phyloP scores from a whole-genome alignment of 345 rosid species.

The Passiflora organensis region DNA sequence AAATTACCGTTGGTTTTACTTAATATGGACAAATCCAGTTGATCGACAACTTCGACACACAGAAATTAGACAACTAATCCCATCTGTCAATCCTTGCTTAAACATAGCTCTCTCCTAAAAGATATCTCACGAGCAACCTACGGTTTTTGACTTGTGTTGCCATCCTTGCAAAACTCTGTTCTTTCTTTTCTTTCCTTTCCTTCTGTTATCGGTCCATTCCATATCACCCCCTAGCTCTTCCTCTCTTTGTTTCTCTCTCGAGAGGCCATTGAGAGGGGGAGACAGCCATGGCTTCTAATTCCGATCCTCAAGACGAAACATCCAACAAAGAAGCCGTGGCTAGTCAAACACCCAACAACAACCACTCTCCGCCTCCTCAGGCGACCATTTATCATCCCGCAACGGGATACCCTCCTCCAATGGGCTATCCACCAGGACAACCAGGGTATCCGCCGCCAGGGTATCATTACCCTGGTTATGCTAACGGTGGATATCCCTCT shows the following conservation, averaged over 20 bases:
- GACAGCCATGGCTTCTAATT: conserved; percentile 22
- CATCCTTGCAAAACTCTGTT: too few species aligned
- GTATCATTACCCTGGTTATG: not conserved
- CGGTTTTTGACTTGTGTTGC: not conserved
- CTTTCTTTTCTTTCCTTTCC: too few species aligned
- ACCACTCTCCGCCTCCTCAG: not conserved
- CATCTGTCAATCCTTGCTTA: not conserved
- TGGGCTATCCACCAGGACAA: conserved; percentile 29
- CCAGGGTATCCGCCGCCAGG: conserved; percentile 8
- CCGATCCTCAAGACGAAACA: conserved; percentile 6
- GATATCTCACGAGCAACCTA: not conserved
- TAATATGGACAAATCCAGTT: too few species aligned
- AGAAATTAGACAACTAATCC: too few species aligned
- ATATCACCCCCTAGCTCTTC: not conserved
- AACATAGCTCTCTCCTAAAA: not conserved
- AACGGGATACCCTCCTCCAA: conserved; percentile 29
- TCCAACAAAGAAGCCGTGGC: not conserved
- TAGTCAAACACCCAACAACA: conserved; percentile 4
- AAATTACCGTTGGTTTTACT: too few species aligned
- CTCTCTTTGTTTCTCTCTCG: not conserved
- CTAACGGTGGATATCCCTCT: not conserved
- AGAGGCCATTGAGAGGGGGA: not conserved
- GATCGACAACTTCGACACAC: too few species aligned
- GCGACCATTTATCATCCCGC: conserved; percentile 16
- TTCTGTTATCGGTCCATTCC: too few species aligned